A percentile compares a stretch with the other conserved stretches of the same genome.
phyloP scores from a whole-genome alignment of 1,284 basidiomycete genomes.

The Veloboletus limbatus region DNA sequence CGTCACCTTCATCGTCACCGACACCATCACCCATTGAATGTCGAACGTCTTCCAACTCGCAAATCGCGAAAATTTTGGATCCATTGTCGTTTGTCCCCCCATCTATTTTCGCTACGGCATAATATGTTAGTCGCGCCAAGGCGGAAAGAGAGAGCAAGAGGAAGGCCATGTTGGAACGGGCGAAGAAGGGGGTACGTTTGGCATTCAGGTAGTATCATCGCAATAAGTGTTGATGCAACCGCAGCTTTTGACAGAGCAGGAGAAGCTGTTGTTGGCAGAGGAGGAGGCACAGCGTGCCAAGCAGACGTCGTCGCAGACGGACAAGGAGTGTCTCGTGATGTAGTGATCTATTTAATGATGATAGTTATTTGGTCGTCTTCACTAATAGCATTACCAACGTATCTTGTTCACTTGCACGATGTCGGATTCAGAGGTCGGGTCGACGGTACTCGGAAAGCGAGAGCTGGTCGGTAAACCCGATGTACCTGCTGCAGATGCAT shows the following conservation, averaged over 20 bases:
- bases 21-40: slow-evolving; percentile 12
- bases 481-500: slow-evolving; percentile 2
- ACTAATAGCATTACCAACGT: no score
- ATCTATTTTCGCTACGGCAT: slow-evolving; percentile 60
- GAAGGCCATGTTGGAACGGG: slow-evolving; percentile 65
- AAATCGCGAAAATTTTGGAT: slow-evolving; percentile 34
- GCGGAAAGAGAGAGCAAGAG: slow-evolving; percentile 64
- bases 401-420: slow-evolving; percentile 27
- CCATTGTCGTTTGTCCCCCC: slow-evolving; percentile 57
- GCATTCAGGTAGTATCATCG: not conserved
- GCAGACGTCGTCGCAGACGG: slow-evolving; percentile 29
- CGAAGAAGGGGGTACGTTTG: slow-evolving; percentile 53
- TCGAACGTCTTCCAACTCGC: slow-evolving; percentile 27
- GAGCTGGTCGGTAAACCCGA: slow-evolving; percentile 40
- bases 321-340: slow-evolving; percentile 60
- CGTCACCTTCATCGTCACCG: slow-evolving; percentile 10
- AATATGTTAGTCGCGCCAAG: slow-evolving; percentile 61
- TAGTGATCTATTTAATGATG: slow-evolving; percentile 32
- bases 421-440: slow-evolving; percentile 41
- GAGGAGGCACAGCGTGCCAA: slow-evolving; percentile 40
- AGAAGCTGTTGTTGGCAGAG: slow-evolving; percentile 59
- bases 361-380: not conserved
- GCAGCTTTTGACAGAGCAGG: slow-evolving; percentile 52
- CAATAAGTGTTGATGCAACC: slow-evolving; percentile 7
- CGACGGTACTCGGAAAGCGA: slow-evolving; percentile 63